Base-by-base conservation (phyloP, 345 rosid species). In the Populus ilicifolia region DNA sequence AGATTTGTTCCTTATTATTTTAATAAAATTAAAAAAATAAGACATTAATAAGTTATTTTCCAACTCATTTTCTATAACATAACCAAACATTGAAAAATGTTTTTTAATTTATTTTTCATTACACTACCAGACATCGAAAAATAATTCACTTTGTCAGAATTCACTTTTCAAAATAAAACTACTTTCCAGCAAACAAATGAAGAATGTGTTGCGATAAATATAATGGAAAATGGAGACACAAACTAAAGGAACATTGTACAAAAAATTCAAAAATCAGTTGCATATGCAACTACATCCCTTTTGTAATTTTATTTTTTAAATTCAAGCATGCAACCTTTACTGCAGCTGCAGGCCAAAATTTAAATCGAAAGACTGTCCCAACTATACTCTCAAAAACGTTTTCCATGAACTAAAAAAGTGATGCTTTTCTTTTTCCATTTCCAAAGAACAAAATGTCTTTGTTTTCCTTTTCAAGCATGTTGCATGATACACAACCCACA, bases 281-380 rank as follows among this genome's bases (percentile, higher is more conserved):
- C 62, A 2, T 54, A 54, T 54, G 62, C 62, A 56, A 56, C 62
- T 13, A n/a, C n/a, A 56, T 10, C 27, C 23, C 62, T 52, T 18
- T 23, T 27, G n/a, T n/a, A 54, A 0, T 1, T 0, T 2, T 0
- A 1, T 21, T n/a, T 0, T 7, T 7, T 7, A 56, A 56, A 56
- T 1, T 56, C 27, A 56, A n/a, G 62, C 62, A 56, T 56, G n/a
- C 12, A 56, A 21, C 62, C 62, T 56, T 56, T 56, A 56, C 11
- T 21, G 62, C 62, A 56, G 13, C 27, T 56, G 62, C 62, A 56
- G 62, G 62, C 23, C n/a, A 56, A 56, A 56, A 21, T 8, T 20
- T 21, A 21, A n/a, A 56, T 56, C 8, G 62, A 56, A n/a, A 56
- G 25, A 56, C 62, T 23, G 62, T 56, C 25, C 62, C 23, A 23